phyloP scores from a whole-genome alignment of 345 rosid genomes.

The Microthlaspi erraticum region DNA sequence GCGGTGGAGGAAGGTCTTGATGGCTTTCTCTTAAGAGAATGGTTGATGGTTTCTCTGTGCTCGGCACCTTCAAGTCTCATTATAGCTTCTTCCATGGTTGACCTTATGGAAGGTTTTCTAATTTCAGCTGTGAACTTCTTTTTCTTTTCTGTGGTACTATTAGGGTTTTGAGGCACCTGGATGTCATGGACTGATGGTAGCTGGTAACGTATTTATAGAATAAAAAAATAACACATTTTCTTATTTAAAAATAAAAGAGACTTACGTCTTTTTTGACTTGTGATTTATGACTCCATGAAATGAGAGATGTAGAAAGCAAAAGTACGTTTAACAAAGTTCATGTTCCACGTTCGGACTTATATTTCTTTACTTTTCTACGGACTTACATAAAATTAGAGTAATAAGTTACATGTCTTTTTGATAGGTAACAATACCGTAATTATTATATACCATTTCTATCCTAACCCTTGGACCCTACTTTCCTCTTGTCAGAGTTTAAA shows the following conservation, averaged over 20 bases:
- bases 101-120: neutral
- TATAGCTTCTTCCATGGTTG: constrained; percentile 44
- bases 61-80: constrained; percentile 44
- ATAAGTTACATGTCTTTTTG: constrained; percentile 31
- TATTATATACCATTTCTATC: constrained; percentile 5
- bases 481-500: constrained; percentile 30
- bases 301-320: constrained; percentile 28
- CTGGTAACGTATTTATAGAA: constrained; percentile 38
- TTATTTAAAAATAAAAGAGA: neutral
- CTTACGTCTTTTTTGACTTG: constrained; percentile 24
- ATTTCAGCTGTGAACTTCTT: neutral
- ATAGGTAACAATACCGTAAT: constrained; percentile 3
- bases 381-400: constrained; percentile 18
- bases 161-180: constrained; percentile 41
- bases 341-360: constrained; percentile 33
- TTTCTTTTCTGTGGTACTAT: neutral
- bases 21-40: constrained; percentile 40
- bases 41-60: constrained; percentile 24
- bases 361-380: constrained; percentile 2
- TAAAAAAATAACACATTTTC: neutral
- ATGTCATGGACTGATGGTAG: constrained; percentile 31
- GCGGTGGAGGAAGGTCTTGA: constrained; percentile 36
- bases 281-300: constrained; percentile 2
- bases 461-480: constrained; percentile 1
- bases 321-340: constrained; percentile 27